Evolutionary conservation across 73 alveolate species (phyloP), one percentile per base, ranked within the genome.

Genomic region (Paramecium sonneborni): DNA sequence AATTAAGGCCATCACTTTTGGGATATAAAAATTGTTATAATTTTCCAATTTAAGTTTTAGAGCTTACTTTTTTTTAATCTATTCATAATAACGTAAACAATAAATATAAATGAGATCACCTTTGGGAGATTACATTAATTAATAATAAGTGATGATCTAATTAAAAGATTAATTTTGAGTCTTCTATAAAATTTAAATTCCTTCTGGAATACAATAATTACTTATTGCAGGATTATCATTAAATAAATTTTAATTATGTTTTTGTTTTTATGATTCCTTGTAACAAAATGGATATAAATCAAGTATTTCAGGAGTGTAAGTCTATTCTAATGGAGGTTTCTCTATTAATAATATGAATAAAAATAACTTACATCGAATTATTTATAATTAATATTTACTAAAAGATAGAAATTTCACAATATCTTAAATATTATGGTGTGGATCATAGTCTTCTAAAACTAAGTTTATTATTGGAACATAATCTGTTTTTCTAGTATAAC

Each of bases 401-500:
- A 62, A 62, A 2, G 39, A 30, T 2, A 1, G 26, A 24, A 62
- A 62, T 62, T 62, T 3, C 10, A 62, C 84, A 21, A 30, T 26
- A 30, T 62, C 84, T 3, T 10, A 32, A 2, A 12, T 14, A 62
- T 62, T 26, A 32, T 62, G 48, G 14, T 26, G 0, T 21, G 21
- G 48, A 62, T 62, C 39, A 26, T 62, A 62, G 39, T 62, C 84
- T 30, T 62, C 84, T 26, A 62, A 62, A 30, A 26, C 24, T 8
- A 62, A 32, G 3, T 62, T 62, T 30, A 62, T 62, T 26, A 62
- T 62, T 26, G 84, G 84, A 30, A 10, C 14, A 62, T 26, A 26
- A 62, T 62, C 84, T 30, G 44, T 62, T 62, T 62, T 62, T 30
- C 84, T 26, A 1, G 84, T 62, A n/a, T 62, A 62, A n/a, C 84